Evolutionary conservation across 2,329 filamentous ascomycete genomes (phyloP).

Genomic region (Xylaria sp.): DNA sequence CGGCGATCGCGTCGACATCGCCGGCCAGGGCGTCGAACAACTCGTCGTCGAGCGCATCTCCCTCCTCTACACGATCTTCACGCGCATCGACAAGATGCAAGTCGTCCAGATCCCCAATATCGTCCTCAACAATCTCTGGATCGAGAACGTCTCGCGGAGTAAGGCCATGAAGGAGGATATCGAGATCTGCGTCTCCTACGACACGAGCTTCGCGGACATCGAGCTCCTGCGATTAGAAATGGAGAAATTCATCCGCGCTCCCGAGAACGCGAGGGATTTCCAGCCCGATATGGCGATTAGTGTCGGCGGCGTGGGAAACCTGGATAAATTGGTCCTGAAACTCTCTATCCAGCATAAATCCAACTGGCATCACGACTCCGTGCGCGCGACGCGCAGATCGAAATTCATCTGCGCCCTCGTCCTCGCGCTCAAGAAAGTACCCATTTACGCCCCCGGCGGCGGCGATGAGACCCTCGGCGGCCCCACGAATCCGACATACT

Average conservation of each 20-base stretch:
- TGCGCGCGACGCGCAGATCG: slow-evolving; percentile 75
- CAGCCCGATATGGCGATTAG: slow-evolving; percentile 75
- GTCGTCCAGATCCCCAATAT: slow-evolving; percentile 84
- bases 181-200: slow-evolving; percentile 73
- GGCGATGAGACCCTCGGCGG: slow-evolving; percentile 57
- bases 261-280: slow-evolving; percentile 89
- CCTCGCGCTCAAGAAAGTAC: slow-evolving; percentile 76
- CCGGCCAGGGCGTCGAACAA: slow-evolving; percentile 48
- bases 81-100: slow-evolving; percentile 74
- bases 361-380: slow-evolving; percentile 81
- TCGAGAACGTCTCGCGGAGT: slow-evolving; percentile 88
- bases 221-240: slow-evolving; percentile 80
- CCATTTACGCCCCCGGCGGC: slow-evolving; percentile 76
- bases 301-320: slow-evolving; percentile 70
- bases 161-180: slow-evolving; percentile 87
- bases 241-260: slow-evolving; percentile 72
- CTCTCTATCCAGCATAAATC: slow-evolving; percentile 88
- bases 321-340: slow-evolving; percentile 81
- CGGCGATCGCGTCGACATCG: slow-evolving; percentile 85
- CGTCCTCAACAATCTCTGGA: slow-evolving; percentile 83
- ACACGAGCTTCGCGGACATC: slow-evolving; percentile 84
- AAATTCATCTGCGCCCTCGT: slow-evolving; percentile 97
- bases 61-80: slow-evolving; percentile 87
- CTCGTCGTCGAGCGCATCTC: slow-evolving; percentile 92
- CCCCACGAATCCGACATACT: slow-evolving; percentile 73